Evolutionary conservation across 1,139 yeast species (phyloP).

Genomic region (Debaryomyces sp.): DNA sequence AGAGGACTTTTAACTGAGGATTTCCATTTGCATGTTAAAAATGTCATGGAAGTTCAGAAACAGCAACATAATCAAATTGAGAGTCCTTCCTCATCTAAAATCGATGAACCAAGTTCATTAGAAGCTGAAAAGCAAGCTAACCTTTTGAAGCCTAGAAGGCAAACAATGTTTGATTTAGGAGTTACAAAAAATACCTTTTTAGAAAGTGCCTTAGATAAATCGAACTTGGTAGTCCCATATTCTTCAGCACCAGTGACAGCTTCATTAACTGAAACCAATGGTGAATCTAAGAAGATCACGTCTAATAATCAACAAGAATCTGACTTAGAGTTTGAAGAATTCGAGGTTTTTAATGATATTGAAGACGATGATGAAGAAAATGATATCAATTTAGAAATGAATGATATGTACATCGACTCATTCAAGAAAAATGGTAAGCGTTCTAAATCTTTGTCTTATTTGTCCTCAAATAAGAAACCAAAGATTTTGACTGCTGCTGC

Average conservation of each 20-base stretch:
- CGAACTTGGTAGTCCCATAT: slow-evolving; percentile 67
- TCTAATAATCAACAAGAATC: slow-evolving; percentile 18
- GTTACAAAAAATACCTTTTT: slow-evolving; percentile 49
- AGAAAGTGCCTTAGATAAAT: slow-evolving; percentile 51
- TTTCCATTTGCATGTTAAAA: slow-evolving; percentile 68
- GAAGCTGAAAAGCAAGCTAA: slow-evolving; percentile 30
- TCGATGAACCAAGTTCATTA: slow-evolving; percentile 16
- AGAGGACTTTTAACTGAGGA: slow-evolving; percentile 75
- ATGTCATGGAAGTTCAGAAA: slow-evolving; percentile 48
- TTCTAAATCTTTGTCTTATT: slow-evolving; percentile 64
- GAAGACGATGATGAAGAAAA: slow-evolving; percentile 40
- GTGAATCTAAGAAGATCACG: slow-evolving; percentile 13
- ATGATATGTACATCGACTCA: slow-evolving; percentile 26
- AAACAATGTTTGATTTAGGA: slow-evolving; percentile 53
- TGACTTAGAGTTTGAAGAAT: slow-evolving; percentile 47
- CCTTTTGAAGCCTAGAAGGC: slow-evolving; percentile 44
- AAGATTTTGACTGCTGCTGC: slow-evolving; percentile 75
- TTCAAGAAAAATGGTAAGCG: slow-evolving; percentile 53
- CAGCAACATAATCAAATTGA: slow-evolving; percentile 11
- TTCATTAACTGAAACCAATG: slow-evolving; percentile 39
- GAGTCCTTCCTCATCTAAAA: slow-evolving; percentile 2
- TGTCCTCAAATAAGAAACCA: slow-evolving; percentile 50
- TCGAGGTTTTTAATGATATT: slow-evolving; percentile 48
- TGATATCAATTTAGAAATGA: slow-evolving; percentile 15
- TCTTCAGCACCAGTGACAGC: slow-evolving; percentile 80